These are phyloP conservation scores for Chaetomium cochliodes DNA, from an alignment of 495 filamentous ascomycete genomes.

Conservation along the genomic window DNA sequence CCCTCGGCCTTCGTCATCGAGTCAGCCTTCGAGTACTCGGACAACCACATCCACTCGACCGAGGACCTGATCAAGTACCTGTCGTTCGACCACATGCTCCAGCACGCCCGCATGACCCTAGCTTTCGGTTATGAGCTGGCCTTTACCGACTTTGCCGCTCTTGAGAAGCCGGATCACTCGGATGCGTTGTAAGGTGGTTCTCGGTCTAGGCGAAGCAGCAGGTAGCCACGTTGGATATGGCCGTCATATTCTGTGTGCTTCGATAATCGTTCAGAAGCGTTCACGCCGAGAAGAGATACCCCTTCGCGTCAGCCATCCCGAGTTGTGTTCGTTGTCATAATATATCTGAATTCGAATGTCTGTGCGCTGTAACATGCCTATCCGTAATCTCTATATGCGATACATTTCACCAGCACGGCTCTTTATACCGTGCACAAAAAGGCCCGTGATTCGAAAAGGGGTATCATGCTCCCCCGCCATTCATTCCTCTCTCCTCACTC, in stretches of 20 bases:
- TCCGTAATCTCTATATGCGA: slow-evolving; percentile 10
- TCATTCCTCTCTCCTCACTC: slow-evolving; percentile 17
- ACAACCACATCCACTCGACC: slow-evolving; percentile 86
- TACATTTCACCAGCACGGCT: background rate
- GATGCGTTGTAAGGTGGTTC: slow-evolving; percentile 12
- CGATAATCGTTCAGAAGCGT: background rate
- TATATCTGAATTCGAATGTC: background rate
- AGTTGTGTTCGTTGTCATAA: background rate
- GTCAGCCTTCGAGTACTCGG: slow-evolving; percentile 77
- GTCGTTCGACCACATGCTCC: slow-evolving; percentile 95
- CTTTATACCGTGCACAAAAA: background rate
- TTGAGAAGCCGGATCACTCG: slow-evolving; percentile 27
- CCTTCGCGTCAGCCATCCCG: background rate
- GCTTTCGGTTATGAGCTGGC: slow-evolving; percentile 87
- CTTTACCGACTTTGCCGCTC: slow-evolving; percentile 56
- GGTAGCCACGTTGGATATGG: background rate
- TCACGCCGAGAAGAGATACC: background rate
- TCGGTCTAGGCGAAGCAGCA: background rate
- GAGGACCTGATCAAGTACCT: slow-evolving; percentile 86
- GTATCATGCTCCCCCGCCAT: slow-evolving; percentile 6
- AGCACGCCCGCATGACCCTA: slow-evolving; percentile 90
- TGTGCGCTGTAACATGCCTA: slow-evolving; percentile 14
- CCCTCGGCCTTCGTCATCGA: slow-evolving; percentile 96
- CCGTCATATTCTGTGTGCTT: background rate
- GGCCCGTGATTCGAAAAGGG: background rate